These are phyloP conservation scores for Sphaerosporella brunnea DNA, from an alignment of 495 filamentous ascomycete genomes.

Conservation along the genomic window DNA sequence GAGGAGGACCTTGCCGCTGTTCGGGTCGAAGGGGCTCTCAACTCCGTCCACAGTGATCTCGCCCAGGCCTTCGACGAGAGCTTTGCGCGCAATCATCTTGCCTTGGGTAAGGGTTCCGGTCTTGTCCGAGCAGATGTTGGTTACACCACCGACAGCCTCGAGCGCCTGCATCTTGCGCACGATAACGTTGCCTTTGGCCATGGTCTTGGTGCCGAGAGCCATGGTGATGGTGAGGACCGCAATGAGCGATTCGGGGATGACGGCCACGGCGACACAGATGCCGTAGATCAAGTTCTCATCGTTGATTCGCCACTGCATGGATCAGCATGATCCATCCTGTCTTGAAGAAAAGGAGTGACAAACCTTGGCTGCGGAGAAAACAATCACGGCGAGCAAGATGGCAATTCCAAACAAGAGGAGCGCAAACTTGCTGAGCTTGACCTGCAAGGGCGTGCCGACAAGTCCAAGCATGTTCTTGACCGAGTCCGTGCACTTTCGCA, in stretches of 20 bases:
- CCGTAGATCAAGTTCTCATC: conserved; percentile 51
- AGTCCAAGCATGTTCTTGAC: conserved; percentile 42
- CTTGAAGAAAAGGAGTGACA: background rate
- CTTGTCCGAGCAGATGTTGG: conserved; percentile 45
- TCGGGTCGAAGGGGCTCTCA: conserved; percentile 25
- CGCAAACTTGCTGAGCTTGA: conserved; percentile 52
- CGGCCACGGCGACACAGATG: conserved; percentile 47
- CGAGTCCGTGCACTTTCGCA: conserved; percentile 26
- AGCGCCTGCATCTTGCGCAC: conserved; percentile 48
- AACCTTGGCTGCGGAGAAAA: conserved; percentile 41
- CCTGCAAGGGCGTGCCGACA: conserved; percentile 49
- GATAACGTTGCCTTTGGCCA: conserved; percentile 52
- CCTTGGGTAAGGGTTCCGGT: conserved; percentile 47
- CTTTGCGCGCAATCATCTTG: conserved; percentile 39
- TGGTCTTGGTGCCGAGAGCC: conserved; percentile 53
- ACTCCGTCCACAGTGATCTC: conserved; percentile 22
- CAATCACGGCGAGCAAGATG: conserved; percentile 50
- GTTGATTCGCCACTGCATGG: conserved; percentile 33
- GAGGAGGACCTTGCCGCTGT: conserved; percentile 16
- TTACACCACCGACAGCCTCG: conserved; percentile 43
- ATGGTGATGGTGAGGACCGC: conserved; percentile 62
- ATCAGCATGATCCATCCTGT: conserved; percentile 6
- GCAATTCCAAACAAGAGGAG: conserved; percentile 51
- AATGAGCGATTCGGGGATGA: conserved; percentile 60
- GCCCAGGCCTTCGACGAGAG: conserved; percentile 26